These are phyloP conservation scores for Nemania diffusa DNA, from an alignment of 2,329 filamentous ascomycete species.

Conservation along the genomic window DNA sequence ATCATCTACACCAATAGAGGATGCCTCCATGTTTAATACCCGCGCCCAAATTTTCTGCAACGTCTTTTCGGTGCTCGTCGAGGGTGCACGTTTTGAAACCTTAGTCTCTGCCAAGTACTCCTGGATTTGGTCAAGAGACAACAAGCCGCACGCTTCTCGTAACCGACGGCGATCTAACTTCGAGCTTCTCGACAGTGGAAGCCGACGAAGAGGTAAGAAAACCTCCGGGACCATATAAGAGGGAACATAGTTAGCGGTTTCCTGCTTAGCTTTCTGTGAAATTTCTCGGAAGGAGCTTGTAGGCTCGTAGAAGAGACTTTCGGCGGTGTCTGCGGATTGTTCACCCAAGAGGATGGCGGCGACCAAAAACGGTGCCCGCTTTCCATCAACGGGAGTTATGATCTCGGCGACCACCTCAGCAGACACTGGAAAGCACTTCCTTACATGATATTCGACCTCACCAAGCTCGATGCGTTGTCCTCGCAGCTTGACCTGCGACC, in stretches of 20 bases:
- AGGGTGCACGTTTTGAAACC: slow-evolving; percentile 7
- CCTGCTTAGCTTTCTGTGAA: not conserved
- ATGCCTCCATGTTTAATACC: slow-evolving; percentile 52
- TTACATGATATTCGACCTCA: slow-evolving; percentile 34
- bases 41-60: slow-evolving; percentile 52
- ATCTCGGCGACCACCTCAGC: slow-evolving; percentile 21
- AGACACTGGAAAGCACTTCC: not conserved
- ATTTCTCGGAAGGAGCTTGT: slow-evolving; percentile 23
- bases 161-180: slow-evolving; percentile 48
- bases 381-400: slow-evolving; percentile 2
- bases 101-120: not conserved
- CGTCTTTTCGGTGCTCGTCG: slow-evolving; percentile 14
- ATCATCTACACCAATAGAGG: slow-evolving; percentile 46
- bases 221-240: slow-evolving; percentile 52
- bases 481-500: slow-evolving; percentile 30
- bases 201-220: slow-evolving; percentile 44
- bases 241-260: slow-evolving; percentile 39
- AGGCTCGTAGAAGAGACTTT: slow-evolving; percentile 4
- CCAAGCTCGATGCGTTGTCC: slow-evolving; percentile 38
- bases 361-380: not conserved
- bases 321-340: not conserved
- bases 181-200: slow-evolving; percentile 45
- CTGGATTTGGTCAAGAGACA: slow-evolving; percentile 18
- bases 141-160: slow-evolving; percentile 48
- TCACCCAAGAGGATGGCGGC: not conserved